Base-by-base conservation (phyloP, 2,329 filamentous ascomycete species). In the Fusarium sp. region DNA sequence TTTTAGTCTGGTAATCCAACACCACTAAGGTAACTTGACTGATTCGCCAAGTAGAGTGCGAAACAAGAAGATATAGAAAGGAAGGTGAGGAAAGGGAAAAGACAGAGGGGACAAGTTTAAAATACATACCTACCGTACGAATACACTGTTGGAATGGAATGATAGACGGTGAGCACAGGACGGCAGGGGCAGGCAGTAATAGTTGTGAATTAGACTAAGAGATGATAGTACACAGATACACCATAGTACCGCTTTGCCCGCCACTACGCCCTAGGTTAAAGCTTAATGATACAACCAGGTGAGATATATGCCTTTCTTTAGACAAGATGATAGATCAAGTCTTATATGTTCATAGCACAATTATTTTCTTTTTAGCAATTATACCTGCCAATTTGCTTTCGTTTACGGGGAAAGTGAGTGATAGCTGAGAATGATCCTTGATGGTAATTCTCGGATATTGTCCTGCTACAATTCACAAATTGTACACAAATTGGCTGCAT, bases 371-470 rank as follows among this genome's bases (percentile, higher is more conserved):
- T n/a, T n/a, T 7, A 12, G 18, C 18, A 37, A n/a, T n/a, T 37
- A 37, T 37, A 9, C 10, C 11, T 37, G 18, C 18, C 34, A 7
- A 37, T 37, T 11, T n/a, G 1, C 10, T n/a, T n/a, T 37, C 34
- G 18, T 11, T 12, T 37, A n/a, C 6, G 11, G 10, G 6, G 10
- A 5, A 11, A 37, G 34, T 37, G 5, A 18, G 32, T 37, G 34
- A 37, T 7, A n/a, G 10, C 10, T 37, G 18, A 37, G 16, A n/a
- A 37, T 37, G 10, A n/a, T 5, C 5, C 10, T n/a, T 11, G 8
- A 34, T 37, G 34, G 34, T n/a, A 37, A 37, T 46, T 67, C 61
- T 65, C 48, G 54, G 64, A 69, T 67, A 71, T 71, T 73, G 67
- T 70, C 52, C 56, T 68, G 44, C 61, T 74, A 74, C 67, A 72